Base-by-base conservation (phyloP, 106 monocot genomes). In the Chionographis japonica region DNA sequence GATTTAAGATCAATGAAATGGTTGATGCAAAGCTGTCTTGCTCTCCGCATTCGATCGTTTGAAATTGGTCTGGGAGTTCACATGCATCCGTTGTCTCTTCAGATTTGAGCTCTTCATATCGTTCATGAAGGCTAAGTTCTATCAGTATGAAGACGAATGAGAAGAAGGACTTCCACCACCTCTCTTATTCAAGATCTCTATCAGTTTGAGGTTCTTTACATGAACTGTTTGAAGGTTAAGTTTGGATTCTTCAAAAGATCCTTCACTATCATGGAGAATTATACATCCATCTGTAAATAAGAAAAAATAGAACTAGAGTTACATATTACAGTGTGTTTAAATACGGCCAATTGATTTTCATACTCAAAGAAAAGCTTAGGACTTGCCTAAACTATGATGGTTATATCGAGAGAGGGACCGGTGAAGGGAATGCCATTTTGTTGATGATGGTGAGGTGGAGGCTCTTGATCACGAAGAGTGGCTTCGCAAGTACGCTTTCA, bases 401-500 rank as follows among this genome's bases (percentile, higher is more conserved):
- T 81, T n/a, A 84, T 72, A 20, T 80, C 84, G 8, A 84, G 68
- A 3, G 66, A 60, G 3, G 81, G 72, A 51, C 40, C 57, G 12
- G 74, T 49, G 40, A 84, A 88, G 2, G 81, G 75, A 8, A 81
- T 12, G 52, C 60, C 70, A 49, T 42, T 81, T 4, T 66, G 71
- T 65, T 78, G 15, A 69, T 51, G 35, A 88, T 58, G 3, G 72
- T 27, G 40, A 88, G 81, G 6, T 72, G 58, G 52, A 78, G 62
- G 14, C 74, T 78, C 75, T 88, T 84, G n/a, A 88, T 67, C 78
- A 84, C 81, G 3, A 65, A 61, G 5, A 88, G 75, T 10, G 58
- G 18, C 68, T 69, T 70, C 17, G 69, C 69, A 36, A 84, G 53
- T 8, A 79, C n/a, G n/a, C n/a, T n/a, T n/a, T n/a, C 11, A 0